Percentiles rank a stretch among this genome's conserved stretches.
Conservation (phyloP, 257 asterid genomes). For the Craterostigma plantagineum region DNA sequence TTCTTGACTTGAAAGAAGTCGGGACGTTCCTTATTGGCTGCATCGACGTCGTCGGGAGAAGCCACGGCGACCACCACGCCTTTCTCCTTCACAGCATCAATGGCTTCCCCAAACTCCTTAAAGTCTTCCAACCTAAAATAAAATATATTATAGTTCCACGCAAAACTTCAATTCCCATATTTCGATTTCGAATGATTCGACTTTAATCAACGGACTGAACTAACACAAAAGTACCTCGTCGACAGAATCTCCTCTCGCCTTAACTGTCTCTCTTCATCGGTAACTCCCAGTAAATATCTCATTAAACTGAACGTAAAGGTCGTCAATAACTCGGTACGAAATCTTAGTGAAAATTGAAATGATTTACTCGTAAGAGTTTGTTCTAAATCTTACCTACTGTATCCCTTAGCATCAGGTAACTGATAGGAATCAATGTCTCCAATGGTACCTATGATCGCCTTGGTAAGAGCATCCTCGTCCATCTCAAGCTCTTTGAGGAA, state of each 20-base stretch:
- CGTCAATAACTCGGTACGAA: background rate
- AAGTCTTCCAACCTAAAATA: conserved; percentile 60
- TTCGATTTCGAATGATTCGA: no score
- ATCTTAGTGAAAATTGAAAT: background rate
- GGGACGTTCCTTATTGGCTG: conserved; percentile 55
- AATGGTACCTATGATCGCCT: conserved; percentile 94
- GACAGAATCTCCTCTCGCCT: conserved; percentile 89
- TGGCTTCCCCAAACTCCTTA: conserved; percentile 71
- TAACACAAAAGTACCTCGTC: conserved; percentile 38
- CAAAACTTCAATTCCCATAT: background rate
- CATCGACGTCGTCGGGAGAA: conserved; percentile 66
- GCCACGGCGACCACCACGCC: conserved; percentile 91
- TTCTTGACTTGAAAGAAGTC: conserved; percentile 63
- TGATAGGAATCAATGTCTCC: conserved; percentile 94
- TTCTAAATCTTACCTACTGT: conserved; percentile 56
- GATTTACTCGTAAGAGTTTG: background rate
- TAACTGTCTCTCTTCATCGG: conserved; percentile 74
- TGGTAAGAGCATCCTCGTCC: conserved; percentile 83
- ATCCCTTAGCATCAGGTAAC: conserved; percentile 97
- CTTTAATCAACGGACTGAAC: no score
- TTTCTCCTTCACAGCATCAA: conserved; percentile 57
- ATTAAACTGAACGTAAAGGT: conserved; percentile 40
- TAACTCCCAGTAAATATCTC: conserved; percentile 72
- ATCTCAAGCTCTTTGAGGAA: conserved; percentile 74
- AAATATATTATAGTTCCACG: no score